Base-by-base conservation (phyloP, 768 basidiomycete species). In the Lepiota brunneoincarnata region DNA sequence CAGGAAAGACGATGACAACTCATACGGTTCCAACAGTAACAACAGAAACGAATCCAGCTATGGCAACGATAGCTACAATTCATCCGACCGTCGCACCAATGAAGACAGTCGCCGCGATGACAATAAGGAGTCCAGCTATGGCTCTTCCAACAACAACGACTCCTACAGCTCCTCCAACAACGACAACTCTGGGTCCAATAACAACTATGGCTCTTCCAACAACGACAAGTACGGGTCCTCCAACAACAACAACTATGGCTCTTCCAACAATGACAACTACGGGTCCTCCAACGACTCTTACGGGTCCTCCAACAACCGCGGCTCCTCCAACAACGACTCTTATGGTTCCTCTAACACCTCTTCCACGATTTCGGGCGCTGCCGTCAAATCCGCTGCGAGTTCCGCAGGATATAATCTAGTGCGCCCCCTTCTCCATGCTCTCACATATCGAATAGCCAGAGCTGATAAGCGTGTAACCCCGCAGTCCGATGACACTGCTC, bases 401-500 rank as follows among this genome's bases (percentile, higher is more conserved):
- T 50, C 54, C 34, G 50, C 46, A 10, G 58, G 56, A 26, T 59
- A 58, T 18, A 42, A 49, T 26, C 1, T 58, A 3, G 56, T 57
- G 42, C 35, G 35, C 51, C 23, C 45, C n/a, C 23, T 36, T 51
- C 17, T 41, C 48, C n/a, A 18, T 2, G 11, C n/a, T n/a, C 10
- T 39, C 1, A 4, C 2, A 9, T 23, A n/a, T n/a, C n/a, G n/a
- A 21, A 18, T 31, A 31, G 24, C 35, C n/a, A n/a, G 36, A 41
- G 23, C 37, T 26, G n/a, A 50, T 18, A 26, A 4, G 12, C n/a
- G 40, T 15, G 35, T n/a, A 6, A 31, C 15, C 28, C 39, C 41
- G 4, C 54, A 77, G 75, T 68, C 72, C 49, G 63, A 72, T 7
- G 1, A 47, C 4, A 79, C 75, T 6, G 72, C 72, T 10, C 26